phyloP scores from a whole-genome alignment of 805 yeast species.

The Starmerella apicola region DNA sequence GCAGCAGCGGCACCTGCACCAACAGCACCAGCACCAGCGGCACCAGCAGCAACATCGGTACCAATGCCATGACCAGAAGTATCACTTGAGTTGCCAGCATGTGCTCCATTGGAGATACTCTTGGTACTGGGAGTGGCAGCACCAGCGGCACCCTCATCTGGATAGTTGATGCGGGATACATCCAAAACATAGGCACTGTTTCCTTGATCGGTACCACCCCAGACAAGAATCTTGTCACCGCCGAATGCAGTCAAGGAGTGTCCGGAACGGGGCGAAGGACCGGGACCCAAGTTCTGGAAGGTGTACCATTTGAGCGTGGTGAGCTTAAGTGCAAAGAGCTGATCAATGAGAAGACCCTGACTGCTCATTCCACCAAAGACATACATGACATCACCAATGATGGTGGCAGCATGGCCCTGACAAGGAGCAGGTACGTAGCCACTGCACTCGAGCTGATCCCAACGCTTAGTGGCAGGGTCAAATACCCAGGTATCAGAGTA shows the following conservation, averaged over 20 bases:
- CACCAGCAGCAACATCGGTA: not conserved
- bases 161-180: constrained; percentile 34
- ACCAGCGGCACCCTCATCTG: constrained; percentile 24
- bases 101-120: not conserved
- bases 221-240: constrained; percentile 57
- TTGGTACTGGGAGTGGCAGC: not conserved
- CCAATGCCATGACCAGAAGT: not conserved
- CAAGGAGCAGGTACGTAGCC: constrained; percentile 74
- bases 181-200: constrained; percentile 51
- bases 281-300: constrained; percentile 39
- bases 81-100: not conserved
- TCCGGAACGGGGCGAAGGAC: constrained; percentile 81
- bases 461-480: constrained; percentile 53
- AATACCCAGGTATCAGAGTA: constrained; percentile 69
- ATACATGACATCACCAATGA: constrained; percentile 66
- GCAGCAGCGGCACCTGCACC: constrained; percentile 3
- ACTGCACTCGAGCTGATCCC: constrained; percentile 60
- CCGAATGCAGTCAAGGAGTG: constrained; percentile 69
- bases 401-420: constrained; percentile 80
- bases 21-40: constrained; percentile 3
- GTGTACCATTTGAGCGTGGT: constrained; percentile 61
- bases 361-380: constrained; percentile 81
- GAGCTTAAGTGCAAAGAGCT: constrained; percentile 65
- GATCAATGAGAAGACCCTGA: constrained; percentile 53
- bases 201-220: constrained; percentile 75